Conservation (phyloP, 163 green algal species). For the Trebouxia gelatinosa region DNA sequence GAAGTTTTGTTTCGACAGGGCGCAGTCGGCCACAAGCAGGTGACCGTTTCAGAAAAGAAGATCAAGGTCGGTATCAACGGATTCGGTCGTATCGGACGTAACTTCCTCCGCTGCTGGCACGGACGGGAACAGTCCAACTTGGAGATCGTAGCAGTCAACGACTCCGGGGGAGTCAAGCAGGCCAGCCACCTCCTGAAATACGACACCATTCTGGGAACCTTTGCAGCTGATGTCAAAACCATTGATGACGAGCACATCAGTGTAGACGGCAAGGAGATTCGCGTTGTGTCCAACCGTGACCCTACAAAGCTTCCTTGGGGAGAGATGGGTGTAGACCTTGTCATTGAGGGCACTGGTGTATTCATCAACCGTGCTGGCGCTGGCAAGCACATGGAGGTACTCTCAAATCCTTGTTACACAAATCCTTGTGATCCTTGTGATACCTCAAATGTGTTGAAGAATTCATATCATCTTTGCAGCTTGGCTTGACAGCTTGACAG, state of each 20-base stretch:
- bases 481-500: too few species aligned
- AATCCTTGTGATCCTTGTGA: too few species aligned
- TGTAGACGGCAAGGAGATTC: slow-evolving; percentile 95
- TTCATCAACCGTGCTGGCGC: slow-evolving; percentile 93
- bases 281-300: slow-evolving; percentile 93
- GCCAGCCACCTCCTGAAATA: slow-evolving; percentile 99
- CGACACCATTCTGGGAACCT: slow-evolving; percentile 97
- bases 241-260: slow-evolving; percentile 87
- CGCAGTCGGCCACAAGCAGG: slow-evolving; percentile 36
- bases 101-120: slow-evolving; percentile 90
- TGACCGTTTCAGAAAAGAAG: slow-evolving; percentile 83
- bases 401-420: too few species aligned
- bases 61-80: slow-evolving; percentile 98
- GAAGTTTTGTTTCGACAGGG: slow-evolving; percentile 25
- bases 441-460: too few species aligned
- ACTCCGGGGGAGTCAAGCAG: slow-evolving; percentile 59
- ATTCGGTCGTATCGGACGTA: slow-evolving; percentile 98
- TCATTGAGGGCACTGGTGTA: slow-evolving; percentile 98
- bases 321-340: slow-evolving; percentile 87
- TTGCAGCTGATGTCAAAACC: slow-evolving; percentile 88
- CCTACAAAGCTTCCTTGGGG: slow-evolving; percentile 91
- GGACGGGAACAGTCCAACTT: slow-evolving; percentile 8
- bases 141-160: slow-evolving; percentile 30
- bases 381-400: slow-evolving; percentile 93
- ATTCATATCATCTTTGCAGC: too few species aligned